Percentiles rank a stretch among this genome's conserved stretches.
Evolutionary conservation across 2,329 filamentous ascomycete genomes (phyloP).

Genomic region (Alternaria gaisen): DNA sequence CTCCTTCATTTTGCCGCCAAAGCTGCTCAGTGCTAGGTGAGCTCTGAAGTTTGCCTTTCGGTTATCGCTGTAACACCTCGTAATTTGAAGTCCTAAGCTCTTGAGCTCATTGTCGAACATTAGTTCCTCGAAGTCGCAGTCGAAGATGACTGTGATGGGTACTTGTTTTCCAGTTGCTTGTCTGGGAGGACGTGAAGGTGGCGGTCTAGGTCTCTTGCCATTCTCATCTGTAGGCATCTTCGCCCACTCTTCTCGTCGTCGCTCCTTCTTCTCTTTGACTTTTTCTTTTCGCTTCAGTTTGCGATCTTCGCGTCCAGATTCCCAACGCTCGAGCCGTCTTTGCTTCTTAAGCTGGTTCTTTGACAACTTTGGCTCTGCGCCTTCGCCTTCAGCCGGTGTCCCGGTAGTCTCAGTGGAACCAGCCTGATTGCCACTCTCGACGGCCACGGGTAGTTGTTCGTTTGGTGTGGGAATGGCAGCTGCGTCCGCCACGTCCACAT

Average conservation of each 20-base stretch:
- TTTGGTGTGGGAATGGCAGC: constrained; percentile 21
- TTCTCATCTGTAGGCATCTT: constrained; percentile 45
- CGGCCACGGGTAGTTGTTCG: constrained; percentile 20
- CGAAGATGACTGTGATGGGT: constrained; percentile 82
- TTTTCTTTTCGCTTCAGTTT: constrained; percentile 68
- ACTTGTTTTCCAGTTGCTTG: constrained; percentile 63
- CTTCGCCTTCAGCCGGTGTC: constrained; percentile 12
- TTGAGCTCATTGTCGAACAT: constrained; percentile 89
- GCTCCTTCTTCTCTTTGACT: constrained; percentile 61
- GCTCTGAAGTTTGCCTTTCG: constrained; percentile 71
- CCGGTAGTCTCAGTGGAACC: constrained; percentile 5
- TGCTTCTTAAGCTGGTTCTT: constrained; percentile 89
- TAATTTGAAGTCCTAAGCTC: constrained; percentile 84
- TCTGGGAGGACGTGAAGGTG: constrained; percentile 29
- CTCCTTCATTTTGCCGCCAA: constrained; percentile 75
- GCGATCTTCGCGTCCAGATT: constrained; percentile 69
- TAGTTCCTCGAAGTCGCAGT: constrained; percentile 89
- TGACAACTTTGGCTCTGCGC: constrained; percentile 63
- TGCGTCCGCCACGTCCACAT: constrained; percentile 17
- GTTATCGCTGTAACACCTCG: constrained; percentile 90
- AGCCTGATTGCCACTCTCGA: constrained; percentile 21
- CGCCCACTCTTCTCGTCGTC: constrained; percentile 57
- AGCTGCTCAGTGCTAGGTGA: constrained; percentile 81
- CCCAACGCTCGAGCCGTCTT: constrained; percentile 76
- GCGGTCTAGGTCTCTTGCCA: constrained; percentile 25